Evolutionary conservation across 345 rosid species (phyloP).

Genomic region (Brassica incana): DNA sequence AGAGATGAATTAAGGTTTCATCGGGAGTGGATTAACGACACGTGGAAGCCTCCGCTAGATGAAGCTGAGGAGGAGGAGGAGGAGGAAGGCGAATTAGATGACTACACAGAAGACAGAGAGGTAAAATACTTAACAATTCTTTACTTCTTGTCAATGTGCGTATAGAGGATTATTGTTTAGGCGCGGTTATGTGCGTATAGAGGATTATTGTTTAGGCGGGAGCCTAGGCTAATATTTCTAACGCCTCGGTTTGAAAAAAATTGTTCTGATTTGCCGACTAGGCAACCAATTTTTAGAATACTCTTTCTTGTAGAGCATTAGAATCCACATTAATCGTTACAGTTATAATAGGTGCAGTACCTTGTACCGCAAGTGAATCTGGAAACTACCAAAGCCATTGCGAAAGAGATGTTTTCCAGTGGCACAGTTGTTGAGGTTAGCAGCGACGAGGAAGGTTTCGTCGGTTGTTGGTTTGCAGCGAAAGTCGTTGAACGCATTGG

Average conservation of each 20-base stretch:
- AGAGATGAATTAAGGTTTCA: constrained; percentile 59
- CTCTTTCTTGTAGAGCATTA: background rate
- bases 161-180: too few relatives aligned
- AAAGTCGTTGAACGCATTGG: constrained; percentile 44
- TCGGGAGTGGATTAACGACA: constrained; percentile 63
- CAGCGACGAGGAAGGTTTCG: constrained; percentile 63
- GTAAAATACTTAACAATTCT: constrained; percentile 15
- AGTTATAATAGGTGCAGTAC: constrained; percentile 19
- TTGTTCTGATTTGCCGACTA: too few relatives aligned
- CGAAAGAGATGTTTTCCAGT: constrained; percentile 23
- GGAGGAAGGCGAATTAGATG: constrained; percentile 22
- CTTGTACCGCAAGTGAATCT: constrained; percentile 11
- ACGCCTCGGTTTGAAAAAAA: too few relatives aligned
- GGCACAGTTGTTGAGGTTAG: constrained; percentile 56
- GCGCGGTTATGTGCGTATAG: too few relatives aligned
- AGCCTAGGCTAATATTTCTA: too few relatives aligned
- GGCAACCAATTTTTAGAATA: too few relatives aligned
- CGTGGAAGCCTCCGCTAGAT: constrained; percentile 67
- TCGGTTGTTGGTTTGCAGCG: constrained; percentile 66
- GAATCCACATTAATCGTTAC: background rate
- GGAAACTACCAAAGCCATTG: constrained; percentile 18
- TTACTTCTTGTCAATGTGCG: too few relatives aligned
- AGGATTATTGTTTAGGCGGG: too few relatives aligned
- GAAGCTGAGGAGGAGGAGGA: constrained; percentile 17
- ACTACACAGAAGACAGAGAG: constrained; percentile 26